These are phyloP conservation scores for Ampelomyces quisqualis DNA, from an alignment of 2,329 filamentous ascomycete species.

Conservation along the genomic window DNA sequence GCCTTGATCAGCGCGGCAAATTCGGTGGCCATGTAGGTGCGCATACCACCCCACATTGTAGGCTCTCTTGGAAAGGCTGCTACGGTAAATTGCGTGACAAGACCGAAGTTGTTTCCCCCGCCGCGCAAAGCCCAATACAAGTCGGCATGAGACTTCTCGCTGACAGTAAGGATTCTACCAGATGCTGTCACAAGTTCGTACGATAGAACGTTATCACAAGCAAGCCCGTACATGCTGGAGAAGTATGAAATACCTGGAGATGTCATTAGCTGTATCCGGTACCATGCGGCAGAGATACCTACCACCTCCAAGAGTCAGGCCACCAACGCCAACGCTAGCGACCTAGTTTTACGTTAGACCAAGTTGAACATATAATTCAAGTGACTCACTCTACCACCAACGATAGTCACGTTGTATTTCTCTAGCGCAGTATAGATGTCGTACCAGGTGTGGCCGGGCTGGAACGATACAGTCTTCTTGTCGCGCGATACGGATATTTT, in stretches of 20 bases:
- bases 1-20: slow-evolving; percentile 25
- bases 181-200: slow-evolving; percentile 36
- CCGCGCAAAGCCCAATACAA: slow-evolving; percentile 45
- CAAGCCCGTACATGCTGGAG: slow-evolving; percentile 24
- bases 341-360: slow-evolving; percentile 4
- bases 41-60: slow-evolving; percentile 32
- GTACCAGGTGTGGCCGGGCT: slow-evolving; percentile 41
- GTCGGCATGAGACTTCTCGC: slow-evolving; percentile 36
- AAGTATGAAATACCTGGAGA: slow-evolving; percentile 27
- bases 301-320: slow-evolving; percentile 30
- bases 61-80: slow-evolving; percentile 19
- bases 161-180: slow-evolving; percentile 20
- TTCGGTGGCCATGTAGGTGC: slow-evolving; percentile 10
- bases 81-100: slow-evolving; percentile 35
- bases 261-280: not conserved
- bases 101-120: slow-evolving; percentile 41
- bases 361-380: not conserved
- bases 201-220: slow-evolving; percentile 37
- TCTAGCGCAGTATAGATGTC: slow-evolving; percentile 37
- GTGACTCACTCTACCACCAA: slow-evolving; percentile 32
- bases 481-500: slow-evolving; percentile 27
- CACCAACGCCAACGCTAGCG: slow-evolving; percentile 23
- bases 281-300: not conserved
- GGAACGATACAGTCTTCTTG: slow-evolving; percentile 29
- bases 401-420: slow-evolving; percentile 21